Base-by-base conservation (phyloP, 2,329 filamentous ascomycete species). In the Leptoxyphium fumago region DNA sequence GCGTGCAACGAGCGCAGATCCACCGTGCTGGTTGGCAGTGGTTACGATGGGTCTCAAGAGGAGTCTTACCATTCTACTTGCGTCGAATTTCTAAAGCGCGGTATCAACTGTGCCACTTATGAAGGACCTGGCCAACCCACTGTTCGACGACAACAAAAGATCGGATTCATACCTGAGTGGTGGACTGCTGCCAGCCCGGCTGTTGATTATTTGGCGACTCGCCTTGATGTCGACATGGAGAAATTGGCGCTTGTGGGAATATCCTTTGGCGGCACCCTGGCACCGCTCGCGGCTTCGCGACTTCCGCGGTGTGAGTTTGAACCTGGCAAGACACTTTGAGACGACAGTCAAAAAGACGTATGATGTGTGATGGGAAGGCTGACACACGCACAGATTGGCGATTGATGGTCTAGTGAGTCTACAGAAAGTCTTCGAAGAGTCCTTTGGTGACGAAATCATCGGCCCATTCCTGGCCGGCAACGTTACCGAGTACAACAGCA, bases 41-140 rank as follows among this genome's bases (percentile, higher is more conserved):
- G 59, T 2, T 60, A 52, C 42, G 60, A 61, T 41, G 55, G 46
- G n/a, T 49, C 53, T 4, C 48, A 55, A 43, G 56, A 60, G 43
- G 58, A 60, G 21, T 47, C 48, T 7, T 59, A 49, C 43, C 56
- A 55, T 45, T 46, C 45, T 14, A 29, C 43, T 10, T 51, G 38
- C 43, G 40, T 29, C 43, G 42, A 34, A 26, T n/a, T 39, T 13
- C 29, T 45, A 17, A 7, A 8, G 8, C 52, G 58, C 28, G 60
- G 59, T 11, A 59, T 50, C 42, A 59, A 59, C 46, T 49, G 53
- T 39, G 47, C 61, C 14, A 52, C 54, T 6, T 62, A 59, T 42
- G 59, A 62, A 46, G 59, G 60, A 2, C 59, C 60, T 0, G 60
- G 60, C 5, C 59, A 61, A 41, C 52, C 54, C 1, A 55, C 52